phyloP scores from a whole-genome alignment of 257 asterid species.

The Hygrophila difformis region DNA sequence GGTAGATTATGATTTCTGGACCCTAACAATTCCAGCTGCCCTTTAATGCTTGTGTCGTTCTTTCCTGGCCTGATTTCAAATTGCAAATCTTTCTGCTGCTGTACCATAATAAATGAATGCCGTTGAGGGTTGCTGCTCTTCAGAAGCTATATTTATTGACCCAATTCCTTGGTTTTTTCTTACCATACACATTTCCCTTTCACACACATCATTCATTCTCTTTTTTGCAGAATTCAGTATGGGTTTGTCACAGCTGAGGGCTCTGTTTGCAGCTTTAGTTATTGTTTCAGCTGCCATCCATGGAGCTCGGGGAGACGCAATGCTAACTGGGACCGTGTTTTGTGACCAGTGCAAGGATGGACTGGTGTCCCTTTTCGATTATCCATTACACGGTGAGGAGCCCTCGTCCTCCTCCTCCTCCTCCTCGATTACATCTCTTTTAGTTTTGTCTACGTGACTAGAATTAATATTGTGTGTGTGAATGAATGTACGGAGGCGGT shows the following conservation, averaged over 20 bases:
- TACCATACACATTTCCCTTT: no score
- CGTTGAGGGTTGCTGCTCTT: constrained; percentile 40
- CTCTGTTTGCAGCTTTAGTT: constrained; percentile 38
- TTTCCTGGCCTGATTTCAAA: not conserved
- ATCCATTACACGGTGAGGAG: constrained; percentile 53
- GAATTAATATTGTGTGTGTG: no score
- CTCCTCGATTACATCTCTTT: no score
- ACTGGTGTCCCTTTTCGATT: constrained; percentile 65
- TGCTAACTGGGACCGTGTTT: constrained; percentile 77
- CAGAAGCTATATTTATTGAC: constrained; percentile 9
- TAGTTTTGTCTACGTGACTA: no score
- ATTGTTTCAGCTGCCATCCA: constrained; percentile 38
- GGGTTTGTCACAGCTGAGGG: constrained; percentile 40
- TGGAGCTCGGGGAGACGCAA: constrained; percentile 42
- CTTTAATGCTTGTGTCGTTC: constrained; percentile 20
- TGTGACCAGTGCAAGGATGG: constrained; percentile 98
- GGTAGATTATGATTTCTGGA: not conserved
- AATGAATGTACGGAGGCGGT: no score
- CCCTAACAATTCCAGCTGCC: constrained; percentile 18
- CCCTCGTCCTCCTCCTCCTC: no score
- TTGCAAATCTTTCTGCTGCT: not conserved
- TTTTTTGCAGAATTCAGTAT: constrained; percentile 19
- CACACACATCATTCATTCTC: no score
- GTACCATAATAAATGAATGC: constrained; percentile 36
- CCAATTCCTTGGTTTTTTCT: no score